Base-by-base conservation (phyloP, 1,284 basidiomycete genomes). In the Irpex sp. region DNA sequence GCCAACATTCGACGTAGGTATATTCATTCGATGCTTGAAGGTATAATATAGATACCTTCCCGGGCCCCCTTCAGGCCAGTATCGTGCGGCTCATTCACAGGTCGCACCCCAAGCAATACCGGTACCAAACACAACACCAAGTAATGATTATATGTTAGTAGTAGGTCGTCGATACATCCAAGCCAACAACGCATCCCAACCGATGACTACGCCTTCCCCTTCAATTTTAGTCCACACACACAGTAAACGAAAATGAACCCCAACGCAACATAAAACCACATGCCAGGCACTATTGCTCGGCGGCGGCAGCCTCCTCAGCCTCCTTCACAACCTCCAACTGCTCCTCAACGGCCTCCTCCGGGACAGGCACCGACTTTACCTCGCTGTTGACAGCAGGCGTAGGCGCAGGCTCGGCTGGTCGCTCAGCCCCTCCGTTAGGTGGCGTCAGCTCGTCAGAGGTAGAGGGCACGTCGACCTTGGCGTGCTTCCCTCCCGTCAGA, bases 241-340 rank as follows among this genome's bases (percentile, higher is more conserved):
- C 31, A 31, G 31, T 31, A 31, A 31, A 31, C 31, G 31, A 31
- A 31, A 31, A 31, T 31, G 31, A 31, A 31, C 31, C 31, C 31
- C 31, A 31, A 31, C 31, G 31, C 31, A 31, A 31, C 31, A 31
- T 31, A 31, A 31, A 31, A 31, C 31, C 31, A 11, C 51, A 15
- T 9, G 56, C 34, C 13, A 5, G 15, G 44, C 61, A 62, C 66
- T 64, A 68, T 63, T 65, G 67, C 62, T 62, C 65, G 59, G 65
- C 70, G 59, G 65, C 70, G 62, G 74, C 74, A 54, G 64, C 74
- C 52, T 75, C 75, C 61, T 72, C 72, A 34, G 66, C 63, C 70
- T 82, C 83, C 65, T 81, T 72, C 34, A 81, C 79, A 58, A 67
- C 77, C 69, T 83, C 83, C 38, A 85, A 72, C 68, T 83, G 81